Percentiles rank a stretch among this genome's conserved stretches.
These are phyloP conservation scores for Anisogramma anomala DNA, from an alignment of 2,329 filamentous ascomycete genomes.

Conservation along the genomic window DNA sequence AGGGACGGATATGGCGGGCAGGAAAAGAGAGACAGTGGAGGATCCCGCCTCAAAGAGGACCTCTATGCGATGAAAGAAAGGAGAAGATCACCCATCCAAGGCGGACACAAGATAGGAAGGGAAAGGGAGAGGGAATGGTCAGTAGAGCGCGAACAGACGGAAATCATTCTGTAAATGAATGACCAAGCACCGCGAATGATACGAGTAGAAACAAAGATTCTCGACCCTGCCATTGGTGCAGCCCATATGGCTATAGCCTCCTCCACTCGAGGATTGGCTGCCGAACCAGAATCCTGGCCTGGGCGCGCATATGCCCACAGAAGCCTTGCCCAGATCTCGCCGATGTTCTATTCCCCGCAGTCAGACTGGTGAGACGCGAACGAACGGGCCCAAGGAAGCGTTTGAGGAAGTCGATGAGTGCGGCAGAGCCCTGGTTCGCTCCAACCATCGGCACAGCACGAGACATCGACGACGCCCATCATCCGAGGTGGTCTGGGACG, in stretches of 20 bases:
- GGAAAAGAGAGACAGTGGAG: neutral
- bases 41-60: neutral
- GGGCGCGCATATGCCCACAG: neutral
- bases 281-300: neutral
- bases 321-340: neutral
- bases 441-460: too few relatives aligned
- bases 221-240: neutral
- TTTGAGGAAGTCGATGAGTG: slow-evolving; percentile 12
- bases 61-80: neutral
- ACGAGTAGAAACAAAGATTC: slow-evolving; percentile 3
- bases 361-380: neutral
- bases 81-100: neutral
- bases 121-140: slow-evolving; percentile 1
- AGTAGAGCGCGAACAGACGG: neutral
- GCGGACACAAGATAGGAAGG: neutral
- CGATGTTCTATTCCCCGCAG: neutral
- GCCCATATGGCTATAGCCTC: too few relatives aligned
- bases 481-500: too few relatives aligned
- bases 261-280: neutral
- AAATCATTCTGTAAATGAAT: slow-evolving; percentile 6
- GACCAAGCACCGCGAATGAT: neutral
- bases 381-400: neutral
- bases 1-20: slow-evolving; percentile 5
- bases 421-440: neutral
- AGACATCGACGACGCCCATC: too few relatives aligned